These are phyloP conservation scores for Dactylella cylindrospora DNA, from an alignment of 2,329 filamentous ascomycete species.

Conservation along the genomic window DNA sequence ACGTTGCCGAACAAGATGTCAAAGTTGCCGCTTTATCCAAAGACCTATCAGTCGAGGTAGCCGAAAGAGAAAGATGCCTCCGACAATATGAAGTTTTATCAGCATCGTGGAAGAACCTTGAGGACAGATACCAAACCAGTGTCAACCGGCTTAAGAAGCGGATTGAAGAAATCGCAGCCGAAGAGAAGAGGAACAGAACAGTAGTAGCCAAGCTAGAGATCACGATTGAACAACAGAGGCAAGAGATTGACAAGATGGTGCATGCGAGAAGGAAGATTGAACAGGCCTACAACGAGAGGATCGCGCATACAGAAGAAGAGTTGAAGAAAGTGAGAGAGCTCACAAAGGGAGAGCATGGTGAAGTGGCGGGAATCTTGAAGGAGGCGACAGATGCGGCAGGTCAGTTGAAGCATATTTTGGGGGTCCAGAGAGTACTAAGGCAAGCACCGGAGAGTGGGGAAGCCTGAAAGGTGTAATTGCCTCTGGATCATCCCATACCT, in stretches of 20 bases:
- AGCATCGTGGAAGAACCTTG: conserved; percentile 48
- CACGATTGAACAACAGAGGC: conserved; percentile 49
- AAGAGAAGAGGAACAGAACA: conserved; percentile 46
- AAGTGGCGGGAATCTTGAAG: conserved; percentile 32
- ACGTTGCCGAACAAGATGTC: conserved; percentile 46
- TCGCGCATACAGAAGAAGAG: conserved; percentile 46
- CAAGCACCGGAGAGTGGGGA: conserved; percentile 21
- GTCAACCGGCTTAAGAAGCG: conserved; percentile 47
- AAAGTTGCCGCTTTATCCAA: conserved; percentile 41
- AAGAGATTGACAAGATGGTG: conserved; percentile 49
- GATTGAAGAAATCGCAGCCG: conserved; percentile 46
- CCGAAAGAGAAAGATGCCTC: conserved; percentile 43
- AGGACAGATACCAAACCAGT: conserved; percentile 47
- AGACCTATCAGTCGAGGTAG: conserved; percentile 29
- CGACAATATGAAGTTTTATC: conserved; percentile 49
- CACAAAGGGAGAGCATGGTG: conserved; percentile 28
- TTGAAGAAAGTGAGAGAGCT: conserved; percentile 46
- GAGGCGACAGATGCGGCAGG: conserved; percentile 36
- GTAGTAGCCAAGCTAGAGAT: conserved; percentile 47
- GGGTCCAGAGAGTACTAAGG: conserved; percentile 30
- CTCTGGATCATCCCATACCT: too few species aligned
- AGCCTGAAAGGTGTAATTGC: conserved; percentile 22
- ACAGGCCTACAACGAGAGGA: conserved; percentile 47
- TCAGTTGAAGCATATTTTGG: conserved; percentile 26
- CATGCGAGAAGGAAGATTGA: conserved; percentile 47